Evolutionary conservation across 257 asterid species (phyloP).

Genomic region (Scutellaria baicalensis): DNA sequence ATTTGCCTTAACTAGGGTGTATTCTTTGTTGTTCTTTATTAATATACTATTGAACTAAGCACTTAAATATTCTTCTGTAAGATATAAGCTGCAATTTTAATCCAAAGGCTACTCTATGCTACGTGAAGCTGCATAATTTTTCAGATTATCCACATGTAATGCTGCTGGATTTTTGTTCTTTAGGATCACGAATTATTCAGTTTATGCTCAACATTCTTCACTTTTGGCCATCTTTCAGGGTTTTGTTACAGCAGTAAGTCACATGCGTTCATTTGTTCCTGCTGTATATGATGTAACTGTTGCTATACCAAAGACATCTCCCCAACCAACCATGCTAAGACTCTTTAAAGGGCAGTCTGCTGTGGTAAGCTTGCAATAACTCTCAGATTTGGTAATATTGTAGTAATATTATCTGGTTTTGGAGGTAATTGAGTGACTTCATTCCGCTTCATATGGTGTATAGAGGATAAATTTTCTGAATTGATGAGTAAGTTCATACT

Average conservation of each 20-base stretch:
- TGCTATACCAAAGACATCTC: conserved; percentile 72
- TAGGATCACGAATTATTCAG: not conserved
- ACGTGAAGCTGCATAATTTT: not conserved
- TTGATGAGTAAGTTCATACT: not conserved
- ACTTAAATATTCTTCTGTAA: not conserved
- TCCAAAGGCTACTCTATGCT: not conserved
- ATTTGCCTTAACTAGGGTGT: not conserved
- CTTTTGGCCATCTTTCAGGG: conserved; percentile 50
- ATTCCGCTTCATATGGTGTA: not conserved
- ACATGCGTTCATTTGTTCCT: conserved; percentile 89
- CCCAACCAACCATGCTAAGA: conserved; percentile 89
- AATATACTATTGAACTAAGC: not conserved
- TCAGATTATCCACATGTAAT: not conserved
- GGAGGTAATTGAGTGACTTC: not conserved
- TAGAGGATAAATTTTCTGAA: not conserved
- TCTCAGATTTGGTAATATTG: not conserved
- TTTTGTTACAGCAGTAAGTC: conserved; percentile 82
- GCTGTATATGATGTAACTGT: conserved; percentile 89
- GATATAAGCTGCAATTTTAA: not conserved
- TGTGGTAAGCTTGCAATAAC: conserved; percentile 49
- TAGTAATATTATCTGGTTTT: not conserved
- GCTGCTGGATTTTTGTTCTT: not conserved
- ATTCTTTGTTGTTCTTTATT: not conserved
- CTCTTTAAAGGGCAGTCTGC: conserved; percentile 84
- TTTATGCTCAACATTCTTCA: not conserved